A percentile compares a stretch with the other conserved stretches of the same genome.
Conservation (phyloP, 1,284 basidiomycete genomes). For the Tausonia pullulans region DNA sequence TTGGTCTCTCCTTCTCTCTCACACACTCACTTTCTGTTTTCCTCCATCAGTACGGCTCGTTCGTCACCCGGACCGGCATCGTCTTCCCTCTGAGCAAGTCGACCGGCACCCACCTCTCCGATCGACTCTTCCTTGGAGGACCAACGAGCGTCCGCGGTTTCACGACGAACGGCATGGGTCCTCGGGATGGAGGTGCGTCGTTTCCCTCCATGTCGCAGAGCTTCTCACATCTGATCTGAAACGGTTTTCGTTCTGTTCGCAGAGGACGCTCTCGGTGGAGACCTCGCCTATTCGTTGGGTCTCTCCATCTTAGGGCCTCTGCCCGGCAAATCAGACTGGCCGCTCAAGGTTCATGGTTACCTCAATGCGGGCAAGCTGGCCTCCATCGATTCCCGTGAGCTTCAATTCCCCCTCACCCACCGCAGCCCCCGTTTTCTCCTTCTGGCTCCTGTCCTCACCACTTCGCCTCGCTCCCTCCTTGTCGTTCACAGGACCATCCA, state of each 20-base stretch:
- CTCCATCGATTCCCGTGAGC: slow-evolving; percentile 14
- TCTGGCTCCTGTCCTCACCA: no score
- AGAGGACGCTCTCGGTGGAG: slow-evolving; percentile 74
- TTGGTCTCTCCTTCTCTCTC: slow-evolving; percentile 3
- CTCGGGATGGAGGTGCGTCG: slow-evolving; percentile 58
- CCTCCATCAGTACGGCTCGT: slow-evolving; percentile 31
- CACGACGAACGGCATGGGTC: slow-evolving; percentile 71
- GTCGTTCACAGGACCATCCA: no score
- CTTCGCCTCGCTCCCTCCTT: no score
- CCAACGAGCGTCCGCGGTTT: slow-evolving; percentile 84
- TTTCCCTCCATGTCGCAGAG: slow-evolving; percentile 34
- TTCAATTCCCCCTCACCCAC: slow-evolving; percentile 18
- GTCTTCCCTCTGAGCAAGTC: slow-evolving; percentile 44
- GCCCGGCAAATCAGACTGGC: slow-evolving; percentile 71
- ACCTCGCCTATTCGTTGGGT: slow-evolving; percentile 75
- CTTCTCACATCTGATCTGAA: not conserved
- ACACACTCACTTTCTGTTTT: slow-evolving; percentile 2
- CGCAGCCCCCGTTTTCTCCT: slow-evolving; percentile 36
- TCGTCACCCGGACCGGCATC: slow-evolving; percentile 52
- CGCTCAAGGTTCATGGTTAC: slow-evolving; percentile 74
- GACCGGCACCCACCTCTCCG: slow-evolving; percentile 48
- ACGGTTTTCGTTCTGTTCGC: not conserved
- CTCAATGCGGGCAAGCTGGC: slow-evolving; percentile 78
- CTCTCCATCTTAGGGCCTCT: slow-evolving; percentile 68
- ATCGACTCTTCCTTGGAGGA: slow-evolving; percentile 88